Percentiles rank a stretch among this genome's conserved stretches.
Conservation (phyloP, 2,329 filamentous ascomycete genomes). For the Colletotrichum tofieldiae region DNA sequence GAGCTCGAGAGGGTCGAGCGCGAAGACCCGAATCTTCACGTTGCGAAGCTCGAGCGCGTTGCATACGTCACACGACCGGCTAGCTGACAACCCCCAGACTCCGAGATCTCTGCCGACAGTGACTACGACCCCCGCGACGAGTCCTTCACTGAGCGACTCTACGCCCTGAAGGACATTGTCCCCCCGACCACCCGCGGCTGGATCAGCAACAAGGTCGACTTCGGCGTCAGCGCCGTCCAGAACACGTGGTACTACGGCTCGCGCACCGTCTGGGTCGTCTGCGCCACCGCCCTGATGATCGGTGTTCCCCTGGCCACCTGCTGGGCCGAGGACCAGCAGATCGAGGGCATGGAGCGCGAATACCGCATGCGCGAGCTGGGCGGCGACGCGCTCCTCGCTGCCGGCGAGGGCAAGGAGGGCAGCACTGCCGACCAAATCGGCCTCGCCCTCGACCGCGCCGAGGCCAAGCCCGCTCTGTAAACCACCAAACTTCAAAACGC, state of each 20-base stretch:
- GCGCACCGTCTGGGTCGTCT: constrained; percentile 91
- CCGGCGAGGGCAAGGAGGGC: constrained; percentile 56
- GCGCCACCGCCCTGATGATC: constrained; percentile 89
- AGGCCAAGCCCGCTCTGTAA: constrained; percentile 68
- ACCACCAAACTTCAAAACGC: constrained; percentile 42
- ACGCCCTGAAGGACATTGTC: constrained; percentile 82
- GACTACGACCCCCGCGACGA: constrained; percentile 75
- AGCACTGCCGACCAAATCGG: constrained; percentile 66
- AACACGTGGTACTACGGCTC: constrained; percentile 75
- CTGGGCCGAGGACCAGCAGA: constrained; percentile 95
- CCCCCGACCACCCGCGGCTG: constrained; percentile 80
- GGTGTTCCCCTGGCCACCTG: constrained; percentile 95
- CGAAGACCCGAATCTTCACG: background rate
- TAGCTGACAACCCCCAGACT: constrained; percentile 67
- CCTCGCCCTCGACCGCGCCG: constrained; percentile 63
- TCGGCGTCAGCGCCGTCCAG: constrained; percentile 68
- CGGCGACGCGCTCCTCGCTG: constrained; percentile 75
- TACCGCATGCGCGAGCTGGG: constrained; percentile 95
- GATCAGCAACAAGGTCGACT: constrained; percentile 73
- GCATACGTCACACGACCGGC: constrained; percentile 25
- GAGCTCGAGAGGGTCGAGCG: background rate
- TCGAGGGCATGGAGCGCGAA: constrained; percentile 97
- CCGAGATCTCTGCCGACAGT: constrained; percentile 87
- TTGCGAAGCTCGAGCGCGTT: constrained; percentile 2
- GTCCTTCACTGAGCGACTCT: constrained; percentile 77